Base-by-base conservation (phyloP, 345 rosid genomes). In the Populus simonii region DNA sequence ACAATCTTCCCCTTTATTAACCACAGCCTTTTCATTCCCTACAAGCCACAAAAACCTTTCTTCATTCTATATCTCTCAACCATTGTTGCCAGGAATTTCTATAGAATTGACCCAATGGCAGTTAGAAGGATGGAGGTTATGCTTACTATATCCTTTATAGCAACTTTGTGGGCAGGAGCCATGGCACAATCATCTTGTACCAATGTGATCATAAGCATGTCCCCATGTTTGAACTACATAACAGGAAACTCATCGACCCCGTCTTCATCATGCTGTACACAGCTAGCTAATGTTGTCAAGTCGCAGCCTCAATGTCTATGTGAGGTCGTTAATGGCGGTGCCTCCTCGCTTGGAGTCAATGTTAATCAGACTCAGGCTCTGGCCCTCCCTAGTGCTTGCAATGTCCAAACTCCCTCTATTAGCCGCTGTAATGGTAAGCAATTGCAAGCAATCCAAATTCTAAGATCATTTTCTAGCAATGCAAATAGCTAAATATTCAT, bases 311-410 rank as follows among this genome's bases (percentile, higher is more conserved):
- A 71, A 53, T 84, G 86, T 78, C 68, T 84, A 2, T 84, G 86
- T 23, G 72, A 62, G 57, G 84, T 81, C 29, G 31, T 84, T 11
- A 78, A 55, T 18, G 84, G 86, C 0, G 79, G 80, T 27, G 75
- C 72, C 71, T 78, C 86, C 3, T 72, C 82, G 0, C 82, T 84
- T 25, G 86, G 86, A 6, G 33, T 74, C 74, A 63, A 68, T 41
- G 23, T 84, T 78, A 81, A 81, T 55, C 86, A 80, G 75, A 81
- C 86, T 51, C 86, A 75, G 66, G 84, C 86, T 65, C 15, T 78
- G 77, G 79, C 77, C 39, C 82, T 84, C 39, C 86, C 86, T 66
- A 25, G 17, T 17, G 80, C 80, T 43, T 84, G 86, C 73, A 81
- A 75, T 16, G 80, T 84, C 73, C 77, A 75, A 75, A 75, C 78